Percentiles rank a stretch among this genome's conserved stretches.
These are phyloP conservation scores for Tricholoma hemisulphureum DNA, from an alignment of 768 basidiomycete genomes.

Conservation along the genomic window DNA sequence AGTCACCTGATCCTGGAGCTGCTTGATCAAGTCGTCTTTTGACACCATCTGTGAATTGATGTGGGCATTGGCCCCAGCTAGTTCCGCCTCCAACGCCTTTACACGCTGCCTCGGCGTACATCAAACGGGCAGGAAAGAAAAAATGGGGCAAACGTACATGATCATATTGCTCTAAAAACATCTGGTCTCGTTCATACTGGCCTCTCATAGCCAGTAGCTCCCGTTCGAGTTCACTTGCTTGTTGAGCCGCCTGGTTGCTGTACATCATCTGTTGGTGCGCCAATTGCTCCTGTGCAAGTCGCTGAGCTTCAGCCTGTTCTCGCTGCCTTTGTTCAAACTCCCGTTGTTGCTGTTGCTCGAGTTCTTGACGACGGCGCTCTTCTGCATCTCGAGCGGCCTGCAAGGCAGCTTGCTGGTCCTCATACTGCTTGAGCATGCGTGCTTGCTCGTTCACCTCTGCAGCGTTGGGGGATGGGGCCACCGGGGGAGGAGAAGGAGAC, in stretches of 20 bases:
- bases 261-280: slow-evolving; percentile 82
- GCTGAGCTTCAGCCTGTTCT: slow-evolving; percentile 84
- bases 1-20: slow-evolving; percentile 94
- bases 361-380: slow-evolving; percentile 74
- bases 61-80: slow-evolving; percentile 70
- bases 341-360: slow-evolving; percentile 73
- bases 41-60: slow-evolving; percentile 82
- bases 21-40: slow-evolving; percentile 94
- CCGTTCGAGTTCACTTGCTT: slow-evolving; percentile 80
- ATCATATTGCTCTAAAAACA: slow-evolving; percentile 97
- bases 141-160: slow-evolving; percentile 52
- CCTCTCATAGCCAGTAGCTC: slow-evolving; percentile 92
- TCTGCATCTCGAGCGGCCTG: slow-evolving; percentile 78
- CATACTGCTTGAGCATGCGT: slow-evolving; percentile 93
- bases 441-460: slow-evolving; percentile 86
- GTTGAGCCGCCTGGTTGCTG: slow-evolving; percentile 67
- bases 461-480: slow-evolving; percentile 66
- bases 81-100: slow-evolving; percentile 90
- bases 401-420: slow-evolving; percentile 91
- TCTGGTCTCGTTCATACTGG: slow-evolving; percentile 97
- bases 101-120: slow-evolving; percentile 60
- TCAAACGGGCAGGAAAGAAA: not conserved
- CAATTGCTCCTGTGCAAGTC: slow-evolving; percentile 86
- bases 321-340: slow-evolving; percentile 90
- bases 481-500: slow-evolving; percentile 65